Evolutionary conservation across 352 stramenopile species (phyloP).

Genomic region (Peronosclerospora sorghi): DNA sequence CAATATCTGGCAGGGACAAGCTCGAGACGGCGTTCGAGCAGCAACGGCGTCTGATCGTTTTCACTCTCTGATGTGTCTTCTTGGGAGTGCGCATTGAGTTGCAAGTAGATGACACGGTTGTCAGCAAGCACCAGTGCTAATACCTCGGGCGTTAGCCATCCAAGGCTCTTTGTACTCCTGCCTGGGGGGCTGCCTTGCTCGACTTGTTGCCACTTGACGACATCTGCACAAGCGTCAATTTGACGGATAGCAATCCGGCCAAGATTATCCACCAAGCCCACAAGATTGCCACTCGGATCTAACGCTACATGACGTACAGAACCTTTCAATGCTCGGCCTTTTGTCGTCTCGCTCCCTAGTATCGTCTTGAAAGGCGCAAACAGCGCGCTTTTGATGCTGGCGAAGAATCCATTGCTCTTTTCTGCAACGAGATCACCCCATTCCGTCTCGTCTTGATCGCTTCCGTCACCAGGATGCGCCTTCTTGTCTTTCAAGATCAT

Average conservation of each 20-base stretch:
- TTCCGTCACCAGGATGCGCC: neutral
- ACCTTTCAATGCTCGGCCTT: conserved; percentile 12
- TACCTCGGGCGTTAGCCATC: conserved; percentile 19
- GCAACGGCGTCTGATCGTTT: neutral
- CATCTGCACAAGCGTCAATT: conserved; percentile 47
- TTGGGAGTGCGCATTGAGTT: conserved; percentile 6
- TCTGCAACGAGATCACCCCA: neutral
- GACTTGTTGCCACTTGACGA: conserved; percentile 42
- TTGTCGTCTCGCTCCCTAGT: conserved; percentile 12
- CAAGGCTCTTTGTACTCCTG: conserved; percentile 7
- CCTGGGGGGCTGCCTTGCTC: neutral
- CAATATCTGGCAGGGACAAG: conserved; percentile 2
- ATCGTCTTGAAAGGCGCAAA: conserved; percentile 34
- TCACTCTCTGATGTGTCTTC: conserved; percentile 11
- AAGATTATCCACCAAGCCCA: conserved; percentile 42
- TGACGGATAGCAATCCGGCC: conserved; percentile 40
- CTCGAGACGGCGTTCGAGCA: conserved; percentile 5
- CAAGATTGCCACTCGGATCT: conserved; percentile 32
- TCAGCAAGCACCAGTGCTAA: conserved; percentile 14
- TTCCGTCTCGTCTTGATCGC: neutral
- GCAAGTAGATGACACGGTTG: conserved; percentile 11
- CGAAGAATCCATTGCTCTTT: conserved; percentile 8
- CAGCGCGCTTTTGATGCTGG: conserved; percentile 18
- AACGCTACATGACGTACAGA: conserved; percentile 37
- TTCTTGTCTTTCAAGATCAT: conserved; percentile 36